These are phyloP conservation scores for Trichoderma sp. DNA, from an alignment of 2,329 filamentous ascomycete genomes.

Conservation along the genomic window DNA sequence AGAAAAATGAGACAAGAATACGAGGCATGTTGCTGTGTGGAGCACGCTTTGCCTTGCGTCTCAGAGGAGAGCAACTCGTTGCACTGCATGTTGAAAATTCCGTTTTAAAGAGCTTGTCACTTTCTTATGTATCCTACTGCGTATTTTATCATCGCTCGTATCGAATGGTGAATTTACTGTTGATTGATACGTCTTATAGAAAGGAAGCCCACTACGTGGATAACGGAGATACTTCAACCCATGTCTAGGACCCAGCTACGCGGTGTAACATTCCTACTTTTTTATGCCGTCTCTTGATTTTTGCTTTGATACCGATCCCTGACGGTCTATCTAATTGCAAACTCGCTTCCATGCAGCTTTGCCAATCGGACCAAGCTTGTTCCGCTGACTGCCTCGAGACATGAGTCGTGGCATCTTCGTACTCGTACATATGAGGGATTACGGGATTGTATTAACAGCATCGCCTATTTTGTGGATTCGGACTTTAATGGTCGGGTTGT, in stretches of 20 bases:
- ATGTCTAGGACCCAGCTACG: neutral
- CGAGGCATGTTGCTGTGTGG: neutral
- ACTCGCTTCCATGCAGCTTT: neutral
- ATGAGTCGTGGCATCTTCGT: neutral
- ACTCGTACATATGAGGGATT: neutral
- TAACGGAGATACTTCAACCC: neutral
- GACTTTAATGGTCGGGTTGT: neutral
- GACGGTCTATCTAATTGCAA: neutral
- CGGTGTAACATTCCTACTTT: constrained; percentile 16
- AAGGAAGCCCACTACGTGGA: neutral
- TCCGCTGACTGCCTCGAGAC: neutral
- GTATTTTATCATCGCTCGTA: neutral
- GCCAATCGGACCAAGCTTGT: neutral
- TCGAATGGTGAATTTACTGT: neutral
- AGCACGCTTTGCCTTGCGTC: neutral
- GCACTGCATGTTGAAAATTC: neutral
- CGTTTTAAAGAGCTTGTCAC: neutral
- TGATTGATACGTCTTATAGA: neutral
- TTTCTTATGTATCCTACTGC: neutral
- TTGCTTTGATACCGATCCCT: neutral
- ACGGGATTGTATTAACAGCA: neutral
- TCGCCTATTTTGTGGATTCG: neutral
- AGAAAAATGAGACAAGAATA: neutral
- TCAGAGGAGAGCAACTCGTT: neutral
- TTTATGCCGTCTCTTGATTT: neutral